phyloP scores from a whole-genome alignment of 805 yeast species.

The Saturnispora dispora region DNA sequence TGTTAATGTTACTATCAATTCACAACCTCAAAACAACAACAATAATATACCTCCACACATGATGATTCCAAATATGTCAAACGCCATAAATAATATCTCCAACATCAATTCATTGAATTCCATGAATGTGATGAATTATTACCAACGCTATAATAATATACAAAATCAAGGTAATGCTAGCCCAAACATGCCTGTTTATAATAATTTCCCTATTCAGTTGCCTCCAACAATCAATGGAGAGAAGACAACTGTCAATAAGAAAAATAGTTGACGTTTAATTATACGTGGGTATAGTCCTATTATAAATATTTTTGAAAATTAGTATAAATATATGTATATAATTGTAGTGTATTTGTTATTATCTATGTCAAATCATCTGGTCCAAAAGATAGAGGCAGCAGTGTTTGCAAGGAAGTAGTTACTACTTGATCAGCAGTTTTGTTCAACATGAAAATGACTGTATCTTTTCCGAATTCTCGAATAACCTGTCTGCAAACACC shows the following conservation, averaged over 20 bases:
- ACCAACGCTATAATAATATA: background rate
- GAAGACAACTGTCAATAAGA: background rate
- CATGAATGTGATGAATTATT: background rate
- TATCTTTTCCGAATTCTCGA: conserved; percentile 58
- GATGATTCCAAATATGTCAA: background rate
- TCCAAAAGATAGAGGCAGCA: conserved; percentile 81
- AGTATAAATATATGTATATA: background rate
- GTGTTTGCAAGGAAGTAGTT: conserved; percentile 44
- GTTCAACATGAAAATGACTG: conserved; percentile 65
- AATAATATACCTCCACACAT: background rate
- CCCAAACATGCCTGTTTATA: background rate
- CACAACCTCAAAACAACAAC: background rate
- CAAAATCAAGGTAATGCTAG: background rate
- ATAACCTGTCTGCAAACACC: conserved; percentile 91
- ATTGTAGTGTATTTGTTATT: background rate
- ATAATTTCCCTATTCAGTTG: background rate
- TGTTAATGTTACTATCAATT: background rate
- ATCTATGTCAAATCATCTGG: conserved; percentile 48
- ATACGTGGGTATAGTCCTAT: conserved; percentile 1
- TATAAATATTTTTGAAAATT: background rate
- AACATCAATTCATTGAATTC: background rate
- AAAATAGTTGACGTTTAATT: background rate
- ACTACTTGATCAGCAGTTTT: conserved; percentile 38
- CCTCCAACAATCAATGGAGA: background rate
- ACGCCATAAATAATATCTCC: background rate